Percentiles rank a stretch among this genome's conserved stretches.
phyloP scores from a whole-genome alignment of 768 basidiomycete genomes.

The Leccinum variicolor region DNA sequence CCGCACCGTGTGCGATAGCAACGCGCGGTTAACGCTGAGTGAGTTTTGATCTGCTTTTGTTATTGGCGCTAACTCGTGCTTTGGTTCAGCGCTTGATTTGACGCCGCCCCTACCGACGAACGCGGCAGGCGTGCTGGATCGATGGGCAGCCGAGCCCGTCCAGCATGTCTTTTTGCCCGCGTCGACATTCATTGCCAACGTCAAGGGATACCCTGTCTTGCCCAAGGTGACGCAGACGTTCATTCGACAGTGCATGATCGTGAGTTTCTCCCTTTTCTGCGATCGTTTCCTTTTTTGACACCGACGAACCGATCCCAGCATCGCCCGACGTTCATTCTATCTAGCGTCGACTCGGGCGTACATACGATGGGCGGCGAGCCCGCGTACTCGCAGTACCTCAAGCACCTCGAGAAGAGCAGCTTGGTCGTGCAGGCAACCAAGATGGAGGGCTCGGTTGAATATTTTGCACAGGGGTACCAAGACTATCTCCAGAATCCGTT shows the following conservation, averaged over 20 bases:
- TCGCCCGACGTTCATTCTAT: conserved; percentile 79
- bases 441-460: conserved; percentile 74
- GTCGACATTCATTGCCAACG: conserved; percentile 90
- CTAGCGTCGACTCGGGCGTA: conserved; percentile 57
- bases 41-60: conserved; percentile 38
- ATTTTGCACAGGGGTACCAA: conserved; percentile 90
- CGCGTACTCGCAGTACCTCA: conserved; percentile 88
- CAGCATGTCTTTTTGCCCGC: conserved; percentile 85
- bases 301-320: conserved; percentile 51
- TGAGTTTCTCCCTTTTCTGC: conserved; percentile 31
- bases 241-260: conserved; percentile 86
- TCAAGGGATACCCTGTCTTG: conserved; percentile 95
- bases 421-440: conserved; percentile 58
- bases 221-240: conserved; percentile 92
- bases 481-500: conserved; percentile 94
- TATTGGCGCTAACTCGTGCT: not conserved
- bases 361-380: conserved; percentile 80
- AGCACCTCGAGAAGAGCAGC: conserved; percentile 79
- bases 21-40: conserved; percentile 71
- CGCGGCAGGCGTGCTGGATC: conserved; percentile 66
- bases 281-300: conserved; percentile 14
- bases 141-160: conserved; percentile 96
- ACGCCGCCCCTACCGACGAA: conserved; percentile 83
- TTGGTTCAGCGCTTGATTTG: conserved; percentile 79
- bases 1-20: conserved; percentile 84